phyloP scores from a whole-genome alignment of 202 grass and related monocot species.

The Saccharum hybrid region DNA sequence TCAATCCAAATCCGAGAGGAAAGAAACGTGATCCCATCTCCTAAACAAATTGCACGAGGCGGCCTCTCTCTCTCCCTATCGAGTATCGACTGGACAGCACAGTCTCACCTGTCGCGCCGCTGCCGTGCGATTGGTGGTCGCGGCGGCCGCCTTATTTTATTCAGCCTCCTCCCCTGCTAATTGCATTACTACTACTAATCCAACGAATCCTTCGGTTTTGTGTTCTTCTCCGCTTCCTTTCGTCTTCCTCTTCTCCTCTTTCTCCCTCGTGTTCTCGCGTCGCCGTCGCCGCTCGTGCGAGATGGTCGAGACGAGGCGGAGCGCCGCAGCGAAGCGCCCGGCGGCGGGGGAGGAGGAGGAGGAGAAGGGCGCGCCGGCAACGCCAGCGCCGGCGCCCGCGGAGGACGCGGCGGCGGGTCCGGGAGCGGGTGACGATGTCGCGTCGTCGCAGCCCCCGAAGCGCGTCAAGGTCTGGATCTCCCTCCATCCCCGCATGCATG shows the following conservation, averaged over 20 bases:
- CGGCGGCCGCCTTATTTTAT: slow-evolving; percentile 53
- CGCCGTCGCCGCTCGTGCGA: slow-evolving; percentile 33
- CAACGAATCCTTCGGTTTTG: slow-evolving; percentile 48
- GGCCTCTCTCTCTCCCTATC: not conserved
- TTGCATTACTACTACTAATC: slow-evolving; percentile 13
- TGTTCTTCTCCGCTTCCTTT: slow-evolving; percentile 38
- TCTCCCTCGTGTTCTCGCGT: slow-evolving; percentile 38
- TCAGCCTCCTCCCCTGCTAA: slow-evolving; percentile 13
- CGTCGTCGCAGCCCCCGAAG: slow-evolving; percentile 54
- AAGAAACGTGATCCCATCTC: no score
- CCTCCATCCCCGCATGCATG: not conserved
- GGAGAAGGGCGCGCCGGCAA: slow-evolving; percentile 8
- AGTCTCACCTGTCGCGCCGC: slow-evolving; percentile 45
- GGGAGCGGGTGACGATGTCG: slow-evolving; percentile 1
- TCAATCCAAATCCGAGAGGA: no score
- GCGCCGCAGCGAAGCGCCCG: slow-evolving; percentile 68
- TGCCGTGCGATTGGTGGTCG: slow-evolving; percentile 35
- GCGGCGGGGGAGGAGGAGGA: not conserved
- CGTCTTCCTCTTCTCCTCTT: slow-evolving; percentile 23
- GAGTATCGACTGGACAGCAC: slow-evolving; percentile 44
- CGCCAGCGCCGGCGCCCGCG: slow-evolving; percentile 30
- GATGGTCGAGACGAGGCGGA: slow-evolving; percentile 94
- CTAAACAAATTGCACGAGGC: slow-evolving; percentile 21
- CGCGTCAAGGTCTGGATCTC: slow-evolving; percentile 62
- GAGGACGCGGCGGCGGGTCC: slow-evolving; percentile 16